Evolutionary conservation across 345 rosid species (phyloP), one percentile per base, ranked within the genome.

Genomic region (Fremontodendron californicum): DNA sequence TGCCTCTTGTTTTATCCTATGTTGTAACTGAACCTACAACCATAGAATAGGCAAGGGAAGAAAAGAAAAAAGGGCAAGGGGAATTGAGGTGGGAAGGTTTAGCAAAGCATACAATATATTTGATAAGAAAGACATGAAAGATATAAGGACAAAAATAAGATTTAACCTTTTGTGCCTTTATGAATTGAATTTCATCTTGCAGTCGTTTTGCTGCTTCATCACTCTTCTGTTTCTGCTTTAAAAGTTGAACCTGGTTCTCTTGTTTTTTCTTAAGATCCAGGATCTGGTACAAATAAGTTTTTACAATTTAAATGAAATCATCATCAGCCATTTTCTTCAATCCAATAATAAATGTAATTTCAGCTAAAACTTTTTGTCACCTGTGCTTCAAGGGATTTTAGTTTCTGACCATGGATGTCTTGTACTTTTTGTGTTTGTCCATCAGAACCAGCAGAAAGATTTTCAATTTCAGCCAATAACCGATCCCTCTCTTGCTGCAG

Each of bases 1-100:
- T 18, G 99, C 97, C 84, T 96, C 99, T 86, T 93, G 98, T 88
- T 92, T 96, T 86, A 96, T 96, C 78, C 88, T 94, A 70, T 96
- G 95, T 77, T 93, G 99, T 83, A 96, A 85, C 84, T 93, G 99
- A 86, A 96, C 99, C 99, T 96, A 63, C 13, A 81, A 70, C 35
- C 60, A 46, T 51, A 51, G 51, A 54, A 74, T 21, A 25, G 18
- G 73, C 77, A 78, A 31, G 31, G 48, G 72, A 35, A 70, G 27
- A 68, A 61, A 77, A 73, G 71, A 73, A 71, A 13, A 49, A 66
- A 62, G 64, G 49, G 13, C 61, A 74, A 60, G 57, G 57, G 15
- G 35, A 16, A 29, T 25, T 69, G 39, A 61, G 23, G 23, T 68
- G n/a, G 5, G 60, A 73, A 62, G 15, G 40, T 63, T 42, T 74